A percentile compares a stretch with the other conserved stretches of the same genome.
phyloP scores from a whole-genome alignment of 352 stramenopile species.

The Phytophthora tubulina region DNA sequence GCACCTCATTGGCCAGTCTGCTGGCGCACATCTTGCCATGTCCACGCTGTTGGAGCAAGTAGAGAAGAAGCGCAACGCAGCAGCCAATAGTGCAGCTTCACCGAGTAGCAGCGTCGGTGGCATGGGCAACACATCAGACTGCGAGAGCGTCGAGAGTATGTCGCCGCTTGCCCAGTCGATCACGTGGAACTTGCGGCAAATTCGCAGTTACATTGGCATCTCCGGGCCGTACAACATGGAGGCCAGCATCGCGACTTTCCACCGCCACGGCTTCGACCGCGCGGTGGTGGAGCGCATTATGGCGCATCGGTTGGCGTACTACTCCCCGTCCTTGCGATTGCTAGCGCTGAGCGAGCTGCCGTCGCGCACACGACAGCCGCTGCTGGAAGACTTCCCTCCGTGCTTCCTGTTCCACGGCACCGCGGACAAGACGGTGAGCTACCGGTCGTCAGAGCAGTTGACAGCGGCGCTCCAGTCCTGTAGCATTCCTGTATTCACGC shows the following conservation, averaged over 20 bases:
- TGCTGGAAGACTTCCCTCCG: constrained; percentile 59
- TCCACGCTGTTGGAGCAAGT: constrained; percentile 82
- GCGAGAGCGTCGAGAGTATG: constrained; percentile 44
- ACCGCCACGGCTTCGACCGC: constrained; percentile 84
- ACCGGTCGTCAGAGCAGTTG: constrained; percentile 66
- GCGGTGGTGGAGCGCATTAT: constrained; percentile 87
- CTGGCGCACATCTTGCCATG: constrained; percentile 89
- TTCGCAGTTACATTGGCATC: constrained; percentile 88
- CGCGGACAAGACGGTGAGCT: constrained; percentile 68
- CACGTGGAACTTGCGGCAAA: constrained; percentile 68
- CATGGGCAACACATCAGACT: constrained; percentile 48
- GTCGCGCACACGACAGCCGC: constrained; percentile 20
- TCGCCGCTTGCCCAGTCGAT: constrained; percentile 46
- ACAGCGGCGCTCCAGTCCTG: constrained; percentile 56
- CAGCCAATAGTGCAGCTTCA: constrained; percentile 15
- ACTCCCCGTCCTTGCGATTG: constrained; percentile 60
- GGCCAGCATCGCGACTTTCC: constrained; percentile 79
- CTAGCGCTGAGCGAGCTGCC: constrained; percentile 56
- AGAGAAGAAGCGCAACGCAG: constrained; percentile 51
- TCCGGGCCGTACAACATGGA: constrained; percentile 91
- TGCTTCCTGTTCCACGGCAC: constrained; percentile 77
- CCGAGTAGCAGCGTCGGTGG: constrained; percentile 31
- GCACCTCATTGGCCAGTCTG: constrained; percentile 90
- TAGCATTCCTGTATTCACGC: constrained; percentile 55
- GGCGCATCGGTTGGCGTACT: constrained; percentile 67